phyloP scores from a whole-genome alignment of 2,329 filamentous ascomycete genomes.

The Lachnellula cervina region DNA sequence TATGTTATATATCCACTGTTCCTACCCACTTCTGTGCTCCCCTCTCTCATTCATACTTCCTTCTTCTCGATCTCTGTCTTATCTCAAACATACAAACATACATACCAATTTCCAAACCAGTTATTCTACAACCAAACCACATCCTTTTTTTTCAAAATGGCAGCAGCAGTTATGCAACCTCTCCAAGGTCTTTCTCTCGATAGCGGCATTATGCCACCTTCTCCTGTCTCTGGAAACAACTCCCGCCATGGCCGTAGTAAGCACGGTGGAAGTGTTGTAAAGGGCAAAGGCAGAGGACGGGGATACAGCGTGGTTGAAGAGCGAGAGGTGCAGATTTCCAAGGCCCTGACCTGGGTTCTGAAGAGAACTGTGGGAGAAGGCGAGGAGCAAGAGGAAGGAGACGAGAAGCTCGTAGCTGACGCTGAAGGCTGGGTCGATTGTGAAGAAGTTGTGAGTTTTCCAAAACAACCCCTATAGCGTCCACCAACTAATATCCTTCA shows the following conservation, averaged over 20 bases:
- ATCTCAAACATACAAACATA: slow-evolving; percentile 10
- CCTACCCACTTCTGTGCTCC: background rate
- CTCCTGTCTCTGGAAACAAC: slow-evolving; percentile 27
- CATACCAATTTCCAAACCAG: slow-evolving; percentile 1
- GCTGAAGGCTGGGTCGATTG: slow-evolving; percentile 39
- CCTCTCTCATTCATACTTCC: slow-evolving; percentile 4
- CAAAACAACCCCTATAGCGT: background rate
- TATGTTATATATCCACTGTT: slow-evolving; percentile 1
- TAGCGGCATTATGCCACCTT: slow-evolving; percentile 30
- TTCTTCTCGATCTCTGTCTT: slow-evolving; percentile 2
- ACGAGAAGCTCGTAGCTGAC: slow-evolving; percentile 35
- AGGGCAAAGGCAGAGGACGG: slow-evolving; percentile 32
- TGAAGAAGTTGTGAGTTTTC: slow-evolving; percentile 35
- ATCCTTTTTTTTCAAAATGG: slow-evolving; percentile 23
- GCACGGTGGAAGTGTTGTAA: slow-evolving; percentile 30
- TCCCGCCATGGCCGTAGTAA: slow-evolving; percentile 30
- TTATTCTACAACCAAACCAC: slow-evolving; percentile 1
- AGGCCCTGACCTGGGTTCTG: slow-evolving; percentile 39
- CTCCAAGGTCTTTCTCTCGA: slow-evolving; percentile 26
- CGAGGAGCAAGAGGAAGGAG: slow-evolving; percentile 35
- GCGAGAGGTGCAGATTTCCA: slow-evolving; percentile 36
- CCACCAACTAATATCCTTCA: slow-evolving; percentile 12
- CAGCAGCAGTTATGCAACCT: slow-evolving; percentile 27
- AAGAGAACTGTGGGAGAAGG: slow-evolving; percentile 36
- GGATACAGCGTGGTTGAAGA: slow-evolving; percentile 40